Evolutionary conservation across 2,329 filamentous ascomycete genomes (phyloP).

Genomic region (Escovopsis sp.): DNA sequence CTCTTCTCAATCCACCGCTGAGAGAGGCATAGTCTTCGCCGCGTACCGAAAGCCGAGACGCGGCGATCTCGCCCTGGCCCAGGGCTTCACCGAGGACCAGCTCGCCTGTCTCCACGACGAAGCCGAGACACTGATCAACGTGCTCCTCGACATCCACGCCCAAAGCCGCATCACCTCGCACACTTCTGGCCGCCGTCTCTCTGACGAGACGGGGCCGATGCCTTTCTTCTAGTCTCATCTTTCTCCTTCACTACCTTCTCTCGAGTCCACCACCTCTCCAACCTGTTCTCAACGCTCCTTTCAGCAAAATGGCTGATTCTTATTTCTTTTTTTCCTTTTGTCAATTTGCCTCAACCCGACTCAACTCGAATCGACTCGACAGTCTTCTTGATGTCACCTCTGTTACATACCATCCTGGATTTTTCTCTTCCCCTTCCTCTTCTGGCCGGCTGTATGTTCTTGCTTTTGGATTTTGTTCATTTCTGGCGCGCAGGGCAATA

Average conservation of each 20-base stretch:
- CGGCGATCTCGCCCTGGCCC: slow-evolving; percentile 20
- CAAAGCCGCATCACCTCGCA: slow-evolving; percentile 20
- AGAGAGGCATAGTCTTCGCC: slow-evolving; percentile 40
- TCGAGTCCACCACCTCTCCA: neutral
- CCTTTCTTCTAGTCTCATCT: slow-evolving; percentile 8
- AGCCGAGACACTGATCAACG: slow-evolving; percentile 36
- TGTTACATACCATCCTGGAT: neutral
- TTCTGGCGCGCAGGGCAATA: slow-evolving; percentile 8
- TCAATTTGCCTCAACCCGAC: too few species aligned
- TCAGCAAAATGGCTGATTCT: too few species aligned
- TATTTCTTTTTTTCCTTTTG: too few species aligned
- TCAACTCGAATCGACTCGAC: too few species aligned
- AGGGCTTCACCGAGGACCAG: slow-evolving; percentile 22
- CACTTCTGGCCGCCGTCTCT: slow-evolving; percentile 10
- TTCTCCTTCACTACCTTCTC: slow-evolving; percentile 1
- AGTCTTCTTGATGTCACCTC: too few species aligned
- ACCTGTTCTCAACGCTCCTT: too few species aligned
- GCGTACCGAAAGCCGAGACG: slow-evolving; percentile 34
- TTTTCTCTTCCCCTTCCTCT: neutral
- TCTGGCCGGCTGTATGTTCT: neutral
- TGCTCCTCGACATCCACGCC: slow-evolving; percentile 35
- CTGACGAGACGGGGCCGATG: slow-evolving; percentile 25
- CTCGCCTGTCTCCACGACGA: slow-evolving; percentile 31
- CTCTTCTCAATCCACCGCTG: slow-evolving; percentile 16
- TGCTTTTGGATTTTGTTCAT: slow-evolving; percentile 8